A percentile compares a stretch with the other conserved stretches of the same genome.
These are phyloP conservation scores for Phyllostachys edulis DNA, from an alignment of 176 grass and related monocot genomes.

Conservation along the genomic window DNA sequence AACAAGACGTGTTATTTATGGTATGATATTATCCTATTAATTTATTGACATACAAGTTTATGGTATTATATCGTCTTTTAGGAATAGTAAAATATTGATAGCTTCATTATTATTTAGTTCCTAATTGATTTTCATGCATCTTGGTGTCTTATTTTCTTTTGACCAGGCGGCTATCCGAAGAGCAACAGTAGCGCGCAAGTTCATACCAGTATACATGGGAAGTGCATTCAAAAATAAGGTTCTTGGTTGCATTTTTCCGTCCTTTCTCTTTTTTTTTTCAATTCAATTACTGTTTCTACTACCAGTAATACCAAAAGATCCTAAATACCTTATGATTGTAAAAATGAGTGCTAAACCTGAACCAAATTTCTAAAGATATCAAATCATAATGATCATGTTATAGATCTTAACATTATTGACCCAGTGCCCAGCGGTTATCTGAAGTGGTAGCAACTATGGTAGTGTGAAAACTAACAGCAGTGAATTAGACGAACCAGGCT, in stretches of 20 bases:
- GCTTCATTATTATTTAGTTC: background rate
- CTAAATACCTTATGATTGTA: background rate
- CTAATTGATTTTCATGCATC: conserved; percentile 1
- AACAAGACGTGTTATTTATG: background rate
- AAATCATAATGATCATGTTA: background rate
- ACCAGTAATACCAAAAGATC: background rate
- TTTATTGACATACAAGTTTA: background rate
- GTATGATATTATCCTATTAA: background rate
- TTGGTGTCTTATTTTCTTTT: conserved; percentile 40
- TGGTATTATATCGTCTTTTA: background rate
- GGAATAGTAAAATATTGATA: background rate
- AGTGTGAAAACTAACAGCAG: background rate
- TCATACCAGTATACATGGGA: conserved; percentile 95
- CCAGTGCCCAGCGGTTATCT: background rate
- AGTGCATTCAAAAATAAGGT: conserved; percentile 99
- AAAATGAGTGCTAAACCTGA: conserved; percentile 2
- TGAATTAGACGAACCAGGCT: background rate
- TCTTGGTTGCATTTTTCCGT: background rate
- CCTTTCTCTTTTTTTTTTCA: background rate
- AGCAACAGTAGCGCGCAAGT: conserved; percentile 81
- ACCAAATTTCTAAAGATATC: background rate
- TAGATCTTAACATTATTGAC: background rate
- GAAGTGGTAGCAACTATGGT: background rate
- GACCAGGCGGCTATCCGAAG: conserved; percentile 83
- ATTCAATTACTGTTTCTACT: background rate